These are phyloP conservation scores for Fonsecaea pugnacius DNA, from an alignment of 2,329 filamentous ascomycete species.

Conservation along the genomic window DNA sequence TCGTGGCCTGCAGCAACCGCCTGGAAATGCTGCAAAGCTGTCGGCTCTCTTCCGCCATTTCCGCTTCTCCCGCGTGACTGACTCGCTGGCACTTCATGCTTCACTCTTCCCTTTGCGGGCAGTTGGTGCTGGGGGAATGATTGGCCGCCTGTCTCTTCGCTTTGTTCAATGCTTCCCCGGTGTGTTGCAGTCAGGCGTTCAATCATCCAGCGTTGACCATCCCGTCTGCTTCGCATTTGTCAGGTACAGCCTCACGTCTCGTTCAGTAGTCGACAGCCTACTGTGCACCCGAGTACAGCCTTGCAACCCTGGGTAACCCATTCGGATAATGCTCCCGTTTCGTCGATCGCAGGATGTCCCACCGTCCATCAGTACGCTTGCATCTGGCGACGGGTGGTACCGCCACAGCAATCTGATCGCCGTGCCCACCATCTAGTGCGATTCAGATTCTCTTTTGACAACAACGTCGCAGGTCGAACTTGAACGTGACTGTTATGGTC, in stretches of 20 bases:
- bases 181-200: background rate
- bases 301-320: background rate
- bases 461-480: background rate
- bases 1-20: constrained; percentile 6
- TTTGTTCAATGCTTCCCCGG: no score
- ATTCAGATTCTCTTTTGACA: background rate
- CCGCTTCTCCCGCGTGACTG: background rate
- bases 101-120: background rate
- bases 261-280: background rate
- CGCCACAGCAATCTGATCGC: background rate
- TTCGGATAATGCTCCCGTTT: background rate
- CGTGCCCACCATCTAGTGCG: background rate
- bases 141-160: no score
- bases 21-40: background rate
- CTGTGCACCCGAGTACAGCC: background rate
- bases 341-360: background rate
- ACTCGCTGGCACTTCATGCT: background rate
- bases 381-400: background rate
- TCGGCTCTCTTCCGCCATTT: constrained; percentile 5
- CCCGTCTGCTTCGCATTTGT: background rate
- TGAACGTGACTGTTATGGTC: background rate
- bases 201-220: background rate
- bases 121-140: no score
- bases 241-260: background rate
- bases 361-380: background rate